Percentiles rank a stretch among this genome's conserved stretches.
phyloP scores from a whole-genome alignment of 192 early-diverging fungal species.

The Rhizophagus sp. region DNA sequence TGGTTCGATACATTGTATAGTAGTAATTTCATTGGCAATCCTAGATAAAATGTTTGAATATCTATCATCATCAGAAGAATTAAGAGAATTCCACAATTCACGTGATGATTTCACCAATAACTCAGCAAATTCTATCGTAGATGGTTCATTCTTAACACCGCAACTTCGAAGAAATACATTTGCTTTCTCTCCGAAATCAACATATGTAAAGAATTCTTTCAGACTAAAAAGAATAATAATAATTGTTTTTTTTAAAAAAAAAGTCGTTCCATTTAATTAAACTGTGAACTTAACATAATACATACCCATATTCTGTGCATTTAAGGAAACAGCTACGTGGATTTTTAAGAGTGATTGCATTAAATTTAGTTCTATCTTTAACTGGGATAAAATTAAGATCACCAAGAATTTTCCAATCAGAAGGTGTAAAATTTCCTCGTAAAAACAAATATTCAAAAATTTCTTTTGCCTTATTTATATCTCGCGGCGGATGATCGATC shows the following conservation, averaged over 20 bases:
- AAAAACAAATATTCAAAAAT: slow-evolving; percentile 72
- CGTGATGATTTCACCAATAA: slow-evolving; percentile 62
- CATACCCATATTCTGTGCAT: not conserved
- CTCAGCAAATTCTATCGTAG: slow-evolving; percentile 67
- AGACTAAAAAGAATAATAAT: slow-evolving; percentile 40
- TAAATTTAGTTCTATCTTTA: not conserved
- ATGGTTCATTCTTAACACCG: slow-evolving; percentile 82
- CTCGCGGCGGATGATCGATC: slow-evolving; percentile 28
- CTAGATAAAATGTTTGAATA: slow-evolving; percentile 69
- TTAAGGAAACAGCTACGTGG: slow-evolving; percentile 12
- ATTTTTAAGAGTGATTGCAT: not conserved
- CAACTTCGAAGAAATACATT: slow-evolving; percentile 81
- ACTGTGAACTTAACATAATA: not conserved
- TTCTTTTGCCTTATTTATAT: slow-evolving; percentile 44
- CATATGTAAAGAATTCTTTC: slow-evolving; percentile 54
- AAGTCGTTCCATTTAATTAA: not conserved
- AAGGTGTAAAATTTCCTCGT: slow-evolving; percentile 55
- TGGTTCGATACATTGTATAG: slow-evolving; percentile 39
- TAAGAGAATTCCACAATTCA: slow-evolving; percentile 53
- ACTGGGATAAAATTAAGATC: slow-evolving; percentile 68
- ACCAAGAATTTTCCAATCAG: slow-evolving; percentile 57
- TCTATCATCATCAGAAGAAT: slow-evolving; percentile 48
- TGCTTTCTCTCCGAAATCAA: slow-evolving; percentile 73
- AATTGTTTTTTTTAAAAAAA: not conserved
- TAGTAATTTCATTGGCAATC: slow-evolving; percentile 68